Base-by-base conservation (phyloP, 1,284 basidiomycete species). In the Microbotryomycetes sp. region DNA sequence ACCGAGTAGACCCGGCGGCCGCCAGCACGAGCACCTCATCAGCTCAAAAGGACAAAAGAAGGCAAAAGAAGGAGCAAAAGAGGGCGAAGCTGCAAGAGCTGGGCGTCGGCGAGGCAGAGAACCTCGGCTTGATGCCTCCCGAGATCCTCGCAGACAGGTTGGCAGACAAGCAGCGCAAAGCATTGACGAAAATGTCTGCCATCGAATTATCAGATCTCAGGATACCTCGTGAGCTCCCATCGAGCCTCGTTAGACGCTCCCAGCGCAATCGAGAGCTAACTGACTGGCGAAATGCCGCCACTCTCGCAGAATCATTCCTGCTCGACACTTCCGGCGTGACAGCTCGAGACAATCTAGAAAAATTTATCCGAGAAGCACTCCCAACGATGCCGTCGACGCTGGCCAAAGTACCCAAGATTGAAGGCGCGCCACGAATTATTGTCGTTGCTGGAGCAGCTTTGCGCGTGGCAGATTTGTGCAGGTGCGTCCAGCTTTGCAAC, bases 371-470 rank as follows among this genome's bases (percentile, higher is more conserved):
- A 59, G 2, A 70, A 89, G 88, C 80, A 64, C 76, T 86, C 51
- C 89, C 88, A 56, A 79, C 78, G 58, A 78, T 89, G 23, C 83
- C 81, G 69, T 81, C 80, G 57, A 83, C 88, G 56, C 78, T 91
- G 24, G 79, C 78, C 26, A 87, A 89, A 74, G 80, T 78, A 68
- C 84, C 88, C 52, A 89, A 87, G 72, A 76, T 79, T 49, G 81
- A 81, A 61, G 89, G 88, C 23, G 81, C 88, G 45, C 89, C 89
- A 2, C 89, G 88, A 1, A 77, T 90, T 48, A 75, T 91, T 5
- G 87, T 87, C 73, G 73, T 91, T 48, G 81, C 87, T 16, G 83
- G 83, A 41, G 87, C 88, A 30, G 89, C 89, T 21, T 78, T 91
- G 50, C 82, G 89, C 49, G 88, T 88, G 15, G 84, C 82, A 62